Percentiles rank a stretch among this genome's conserved stretches.
Conservation (phyloP, 2,329 filamentous ascomycete genomes). For the Kalaharituber pfeilii region DNA sequence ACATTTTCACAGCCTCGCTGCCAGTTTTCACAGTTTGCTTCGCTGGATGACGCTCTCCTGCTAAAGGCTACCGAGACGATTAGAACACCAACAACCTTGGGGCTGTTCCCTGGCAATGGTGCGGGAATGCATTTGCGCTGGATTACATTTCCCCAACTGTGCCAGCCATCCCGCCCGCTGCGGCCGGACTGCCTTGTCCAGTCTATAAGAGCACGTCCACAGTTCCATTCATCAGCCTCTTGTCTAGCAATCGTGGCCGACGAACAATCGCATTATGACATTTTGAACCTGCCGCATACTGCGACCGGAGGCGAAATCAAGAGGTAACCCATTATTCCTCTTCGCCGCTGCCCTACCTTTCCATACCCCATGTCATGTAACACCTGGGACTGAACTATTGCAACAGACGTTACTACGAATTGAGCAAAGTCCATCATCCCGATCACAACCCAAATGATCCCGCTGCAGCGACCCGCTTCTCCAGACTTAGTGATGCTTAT, state of each 20-base stretch:
- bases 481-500: conserved; percentile 72
- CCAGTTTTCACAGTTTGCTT: too few species aligned
- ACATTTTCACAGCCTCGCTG: too few species aligned
- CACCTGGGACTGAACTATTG: background rate
- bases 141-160: background rate
- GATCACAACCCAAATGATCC: conserved; percentile 72
- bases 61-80: too few species aligned
- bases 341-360: conserved; percentile 3
- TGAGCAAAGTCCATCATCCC: conserved; percentile 84
- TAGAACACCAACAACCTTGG: too few species aligned
- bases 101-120: background rate
- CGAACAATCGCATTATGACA: conserved; percentile 58
- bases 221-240: background rate
- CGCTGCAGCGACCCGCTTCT: conserved; percentile 54
- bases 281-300: conserved; percentile 50
- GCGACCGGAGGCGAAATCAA: conserved; percentile 69
- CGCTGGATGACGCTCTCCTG: too few species aligned
- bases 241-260: conserved; percentile 20
- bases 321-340: conserved; percentile 36
- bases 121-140: background rate
- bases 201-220: background rate
- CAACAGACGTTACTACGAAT: conserved; percentile 52
- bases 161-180: conserved; percentile 6
- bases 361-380: background rate
- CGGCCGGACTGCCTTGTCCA: conserved; percentile 33